These are phyloP conservation scores for Saturnispora silvae DNA, from an alignment of 805 yeast species.

Conservation along the genomic window DNA sequence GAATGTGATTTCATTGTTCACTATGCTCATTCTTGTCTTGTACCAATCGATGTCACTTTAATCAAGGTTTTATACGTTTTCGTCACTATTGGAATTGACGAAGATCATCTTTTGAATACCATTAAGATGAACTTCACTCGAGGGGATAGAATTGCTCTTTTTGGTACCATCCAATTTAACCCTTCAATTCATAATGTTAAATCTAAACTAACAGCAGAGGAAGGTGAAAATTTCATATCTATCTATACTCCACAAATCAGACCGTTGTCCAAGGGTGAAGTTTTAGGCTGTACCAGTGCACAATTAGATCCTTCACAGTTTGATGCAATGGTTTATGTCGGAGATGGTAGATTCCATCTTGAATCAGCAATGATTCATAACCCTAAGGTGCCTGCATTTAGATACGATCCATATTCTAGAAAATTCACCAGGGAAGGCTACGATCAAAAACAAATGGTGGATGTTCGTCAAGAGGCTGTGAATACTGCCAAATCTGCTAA, in stretches of 20 bases:
- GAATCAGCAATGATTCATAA: slow-evolving; percentile 97
- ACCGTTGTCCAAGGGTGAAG: slow-evolving; percentile 94
- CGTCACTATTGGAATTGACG: slow-evolving; percentile 87
- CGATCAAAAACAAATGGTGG: slow-evolving; percentile 74
- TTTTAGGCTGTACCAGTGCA: slow-evolving; percentile 92
- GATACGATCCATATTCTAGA: slow-evolving; percentile 91
- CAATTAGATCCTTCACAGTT: slow-evolving; percentile 51
- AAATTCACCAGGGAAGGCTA: slow-evolving; percentile 84
- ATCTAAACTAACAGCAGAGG: slow-evolving; percentile 38
- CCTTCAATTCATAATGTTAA: slow-evolving; percentile 80
- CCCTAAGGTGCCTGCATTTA: slow-evolving; percentile 81
- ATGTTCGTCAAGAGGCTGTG: slow-evolving; percentile 67
- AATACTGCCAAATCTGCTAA: slow-evolving; percentile 45
- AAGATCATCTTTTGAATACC: slow-evolving; percentile 69
- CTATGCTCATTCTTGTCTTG: slow-evolving; percentile 94
- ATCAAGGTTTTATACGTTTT: slow-evolving; percentile 92
- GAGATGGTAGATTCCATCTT: slow-evolving; percentile 93
- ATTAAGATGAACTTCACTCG: slow-evolving; percentile 53
- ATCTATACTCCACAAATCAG: slow-evolving; percentile 80
- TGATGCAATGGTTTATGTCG: slow-evolving; percentile 81
- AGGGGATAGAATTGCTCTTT: slow-evolving; percentile 66
- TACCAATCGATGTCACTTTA: slow-evolving; percentile 84
- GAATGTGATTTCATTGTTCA: slow-evolving; percentile 94
- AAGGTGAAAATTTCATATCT: slow-evolving; percentile 37
- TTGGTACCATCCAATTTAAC: slow-evolving; percentile 95